phyloP scores from a whole-genome alignment of 2,329 filamentous ascomycete genomes.

The Fusarium nurragi region DNA sequence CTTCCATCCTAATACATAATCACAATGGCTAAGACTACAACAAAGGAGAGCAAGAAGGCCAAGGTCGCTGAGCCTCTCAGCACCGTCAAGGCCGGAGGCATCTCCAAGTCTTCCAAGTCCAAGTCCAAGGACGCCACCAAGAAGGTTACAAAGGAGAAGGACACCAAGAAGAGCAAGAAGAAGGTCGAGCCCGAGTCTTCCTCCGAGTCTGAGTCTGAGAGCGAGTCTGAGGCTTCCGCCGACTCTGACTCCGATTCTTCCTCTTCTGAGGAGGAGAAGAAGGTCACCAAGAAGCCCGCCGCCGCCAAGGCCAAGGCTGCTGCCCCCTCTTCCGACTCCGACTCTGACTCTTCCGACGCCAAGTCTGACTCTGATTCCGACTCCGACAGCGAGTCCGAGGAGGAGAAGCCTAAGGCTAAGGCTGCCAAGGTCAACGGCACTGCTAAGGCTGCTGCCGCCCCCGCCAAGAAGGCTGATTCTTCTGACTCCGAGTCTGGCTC shows the following conservation, averaged over 20 bases:
- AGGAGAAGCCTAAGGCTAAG: slow-evolving; percentile 49
- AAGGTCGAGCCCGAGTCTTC: slow-evolving; percentile 54
- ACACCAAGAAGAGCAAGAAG: slow-evolving; percentile 62
- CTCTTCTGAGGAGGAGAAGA: slow-evolving; percentile 51
- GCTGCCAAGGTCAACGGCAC: slow-evolving; percentile 43
- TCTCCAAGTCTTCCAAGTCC: slow-evolving; percentile 72
- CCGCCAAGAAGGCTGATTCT: slow-evolving; percentile 40
- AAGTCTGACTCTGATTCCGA: slow-evolving; percentile 48
- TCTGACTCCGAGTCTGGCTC: slow-evolving; percentile 51
- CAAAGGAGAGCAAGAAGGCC: slow-evolving; percentile 62
- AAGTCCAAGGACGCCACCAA: slow-evolving; percentile 73
- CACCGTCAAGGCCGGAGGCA: slow-evolving; percentile 71
- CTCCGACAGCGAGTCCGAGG: slow-evolving; percentile 48
- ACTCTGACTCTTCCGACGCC: slow-evolving; percentile 48
- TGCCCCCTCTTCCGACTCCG: slow-evolving; percentile 46
- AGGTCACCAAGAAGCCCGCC: slow-evolving; percentile 51
- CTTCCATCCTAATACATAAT: slow-evolving; percentile 40
- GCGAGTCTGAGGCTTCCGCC: slow-evolving; percentile 54
- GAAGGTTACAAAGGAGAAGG: slow-evolving; percentile 58
- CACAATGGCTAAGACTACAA: slow-evolving; percentile 74
- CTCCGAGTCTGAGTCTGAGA: slow-evolving; percentile 53
- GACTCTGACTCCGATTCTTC: slow-evolving; percentile 49
- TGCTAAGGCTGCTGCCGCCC: slow-evolving; percentile 39
- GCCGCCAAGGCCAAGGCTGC: slow-evolving; percentile 45
- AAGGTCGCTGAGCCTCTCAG: slow-evolving; percentile 62